Evolutionary conservation across 352 stramenopile genomes (phyloP).

Genomic region (Phytophthora pluvialis): DNA sequence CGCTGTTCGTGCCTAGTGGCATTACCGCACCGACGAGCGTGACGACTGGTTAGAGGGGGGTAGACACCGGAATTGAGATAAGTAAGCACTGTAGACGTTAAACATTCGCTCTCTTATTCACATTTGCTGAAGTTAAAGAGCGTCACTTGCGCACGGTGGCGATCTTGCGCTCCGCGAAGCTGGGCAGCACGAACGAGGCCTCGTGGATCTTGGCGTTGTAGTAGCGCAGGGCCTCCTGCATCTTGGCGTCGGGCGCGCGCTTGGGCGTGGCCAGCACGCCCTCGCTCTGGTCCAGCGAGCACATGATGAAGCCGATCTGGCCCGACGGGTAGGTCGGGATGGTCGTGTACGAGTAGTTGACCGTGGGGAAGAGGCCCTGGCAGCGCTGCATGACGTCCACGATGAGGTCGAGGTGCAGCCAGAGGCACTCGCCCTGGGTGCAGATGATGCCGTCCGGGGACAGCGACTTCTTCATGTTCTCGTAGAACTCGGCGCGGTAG

Average conservation of each 20-base stretch:
- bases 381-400: slow-evolving; percentile 93
- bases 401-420: slow-evolving; percentile 98
- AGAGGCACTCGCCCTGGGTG: slow-evolving; percentile 97
- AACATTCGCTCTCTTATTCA: slow-evolving; percentile 34
- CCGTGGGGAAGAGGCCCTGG: slow-evolving; percentile 90
- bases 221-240: slow-evolving; percentile 90
- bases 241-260: slow-evolving; percentile 58
- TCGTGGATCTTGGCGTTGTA: slow-evolving; percentile 95
- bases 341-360: slow-evolving; percentile 99
- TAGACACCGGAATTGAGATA: background rate
- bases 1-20: slow-evolving; percentile 58
- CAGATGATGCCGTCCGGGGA: slow-evolving; percentile 86
- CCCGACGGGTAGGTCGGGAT: slow-evolving; percentile 99
- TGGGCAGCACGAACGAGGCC: slow-evolving; percentile 97
- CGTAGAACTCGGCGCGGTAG: slow-evolving; percentile 96
- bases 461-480: slow-evolving; percentile 93
- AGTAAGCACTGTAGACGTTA: slow-evolving; percentile 20
- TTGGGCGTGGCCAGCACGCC: slow-evolving; percentile 73
- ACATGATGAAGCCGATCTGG: slow-evolving; percentile 99
- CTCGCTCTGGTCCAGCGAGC: slow-evolving; percentile 74
- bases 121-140: slow-evolving; percentile 31
- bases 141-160: slow-evolving; percentile 78
- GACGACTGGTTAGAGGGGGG: slow-evolving; percentile 18
- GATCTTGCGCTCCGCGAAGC: slow-evolving; percentile 92
- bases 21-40: slow-evolving; percentile 20